phyloP scores from a whole-genome alignment of 768 basidiomycete genomes.

The Candolleomyces aberdarensis region DNA sequence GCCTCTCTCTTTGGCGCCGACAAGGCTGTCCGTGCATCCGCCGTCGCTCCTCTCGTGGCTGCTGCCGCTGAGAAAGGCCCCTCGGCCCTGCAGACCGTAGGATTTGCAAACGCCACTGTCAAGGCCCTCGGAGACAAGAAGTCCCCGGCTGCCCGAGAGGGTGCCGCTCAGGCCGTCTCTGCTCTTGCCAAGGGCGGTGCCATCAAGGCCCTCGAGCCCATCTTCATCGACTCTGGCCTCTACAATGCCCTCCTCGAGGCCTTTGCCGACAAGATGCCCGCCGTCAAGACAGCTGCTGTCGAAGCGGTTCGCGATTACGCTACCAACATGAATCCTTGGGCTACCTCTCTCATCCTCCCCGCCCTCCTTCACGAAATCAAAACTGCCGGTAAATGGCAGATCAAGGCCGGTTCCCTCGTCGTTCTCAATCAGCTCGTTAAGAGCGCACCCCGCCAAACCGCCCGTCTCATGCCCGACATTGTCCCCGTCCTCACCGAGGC shows the following conservation, averaged over 20 bases:
- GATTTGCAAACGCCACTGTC: constrained; percentile 68
- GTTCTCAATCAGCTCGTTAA: constrained; percentile 84
- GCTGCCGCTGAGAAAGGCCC: constrained; percentile 84
- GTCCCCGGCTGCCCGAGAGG: constrained; percentile 87
- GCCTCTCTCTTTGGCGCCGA: constrained; percentile 80
- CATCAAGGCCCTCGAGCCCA: constrained; percentile 80
- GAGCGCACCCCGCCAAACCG: constrained; percentile 78
- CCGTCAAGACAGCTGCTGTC: constrained; percentile 80
- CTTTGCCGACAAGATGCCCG: constrained; percentile 93
- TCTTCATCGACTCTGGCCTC: constrained; percentile 83
- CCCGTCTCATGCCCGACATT: constrained; percentile 90
- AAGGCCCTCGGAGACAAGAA: constrained; percentile 96
- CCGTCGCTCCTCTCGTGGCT: constrained; percentile 67
- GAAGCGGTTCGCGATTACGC: constrained; percentile 78
- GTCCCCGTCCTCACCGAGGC: constrained; percentile 92
- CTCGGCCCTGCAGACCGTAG: constrained; percentile 63
- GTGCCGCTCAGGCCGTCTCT: constrained; percentile 70
- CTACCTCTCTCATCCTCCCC: constrained; percentile 76
- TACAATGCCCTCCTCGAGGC: constrained; percentile 85
- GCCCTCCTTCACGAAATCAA: constrained; percentile 90
- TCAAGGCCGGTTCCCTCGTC: constrained; percentile 86
- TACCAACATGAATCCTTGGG: constrained; percentile 86
- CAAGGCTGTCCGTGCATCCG: constrained; percentile 74
- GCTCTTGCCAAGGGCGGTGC: constrained; percentile 68
- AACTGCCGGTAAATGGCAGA: constrained; percentile 95